Percentiles rank a stretch among this genome's conserved stretches.
phyloP scores from a whole-genome alignment of 495 filamentous ascomycete genomes.

The Saxophila tyrrhenica region DNA sequence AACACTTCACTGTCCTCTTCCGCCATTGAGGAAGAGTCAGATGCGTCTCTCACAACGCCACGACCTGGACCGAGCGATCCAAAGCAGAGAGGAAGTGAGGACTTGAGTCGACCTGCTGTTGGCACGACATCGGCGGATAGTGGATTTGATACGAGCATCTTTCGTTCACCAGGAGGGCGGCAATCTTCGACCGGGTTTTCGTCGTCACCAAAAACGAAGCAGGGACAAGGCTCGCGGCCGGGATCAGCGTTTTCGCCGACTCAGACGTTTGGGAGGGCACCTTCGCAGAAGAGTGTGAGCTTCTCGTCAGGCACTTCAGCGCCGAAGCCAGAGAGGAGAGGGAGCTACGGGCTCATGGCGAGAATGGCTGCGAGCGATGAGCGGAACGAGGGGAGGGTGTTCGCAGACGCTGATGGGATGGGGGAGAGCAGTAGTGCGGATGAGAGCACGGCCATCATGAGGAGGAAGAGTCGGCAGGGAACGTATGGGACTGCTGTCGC shows the following conservation, averaged over 20 bases:
- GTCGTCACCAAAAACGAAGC: not conserved
- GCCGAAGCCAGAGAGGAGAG: constrained; percentile 4
- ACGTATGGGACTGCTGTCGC: constrained; percentile 14
- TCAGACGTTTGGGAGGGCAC: not conserved
- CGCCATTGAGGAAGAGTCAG: constrained; percentile 6
- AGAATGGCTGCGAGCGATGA: not conserved
- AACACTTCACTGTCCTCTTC: not conserved
- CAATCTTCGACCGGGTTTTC: not conserved
- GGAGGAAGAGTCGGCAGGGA: not conserved
- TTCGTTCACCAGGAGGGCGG: not conserved
- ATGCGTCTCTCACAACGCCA: constrained; percentile 17
- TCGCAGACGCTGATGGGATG: not conserved
- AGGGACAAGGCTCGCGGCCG: not conserved
- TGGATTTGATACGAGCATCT: not conserved
- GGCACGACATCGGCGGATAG: too few relatives aligned
- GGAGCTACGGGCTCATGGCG: constrained; percentile 2
- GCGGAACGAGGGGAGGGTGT: not conserved
- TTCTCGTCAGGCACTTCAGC: constrained; percentile 1
- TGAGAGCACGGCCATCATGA: constrained; percentile 20
- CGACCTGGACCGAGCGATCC: constrained; percentile 14
- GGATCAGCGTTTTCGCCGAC: not conserved
- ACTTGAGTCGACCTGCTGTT: too few relatives aligned
- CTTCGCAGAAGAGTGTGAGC: constrained; percentile 10
- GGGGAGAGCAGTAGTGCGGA: constrained; percentile 20
- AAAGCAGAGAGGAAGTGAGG: constrained; percentile 1